Percentiles rank a stretch among this genome's conserved stretches.
Conservation (phyloP, 305 asterid genomes). For the Fraxinus paxiana region DNA sequence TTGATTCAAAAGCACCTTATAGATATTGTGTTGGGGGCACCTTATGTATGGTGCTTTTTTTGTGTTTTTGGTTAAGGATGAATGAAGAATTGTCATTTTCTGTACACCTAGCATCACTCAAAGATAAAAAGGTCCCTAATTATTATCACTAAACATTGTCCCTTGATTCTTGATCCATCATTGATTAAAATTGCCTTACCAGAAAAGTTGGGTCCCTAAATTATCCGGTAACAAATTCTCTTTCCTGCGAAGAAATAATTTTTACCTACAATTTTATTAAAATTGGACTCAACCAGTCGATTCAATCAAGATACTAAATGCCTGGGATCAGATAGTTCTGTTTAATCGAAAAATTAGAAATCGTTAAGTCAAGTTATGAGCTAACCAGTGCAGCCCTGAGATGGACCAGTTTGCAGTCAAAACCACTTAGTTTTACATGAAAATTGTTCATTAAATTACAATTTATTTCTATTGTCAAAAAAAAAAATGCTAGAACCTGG, state of each 20-base stretch:
- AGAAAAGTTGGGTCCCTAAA: not conserved
- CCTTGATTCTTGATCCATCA: not conserved
- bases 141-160: conserved; percentile 1
- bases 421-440: not conserved
- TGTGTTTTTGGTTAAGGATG: no score
- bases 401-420: not conserved
- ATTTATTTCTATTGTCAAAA: no score
- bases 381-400: not conserved
- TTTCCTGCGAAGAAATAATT: not conserved
- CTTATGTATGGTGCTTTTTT: no score
- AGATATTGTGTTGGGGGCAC: no score
- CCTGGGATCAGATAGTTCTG: no score
- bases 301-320: no score
- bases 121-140: not conserved
- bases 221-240: not conserved
- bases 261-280: not conserved
- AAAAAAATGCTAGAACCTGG: no score
- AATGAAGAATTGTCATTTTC: no score
- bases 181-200: not conserved
- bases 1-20: no score
- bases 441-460: no score
- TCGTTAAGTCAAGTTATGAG: not conserved
- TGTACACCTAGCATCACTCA: no score
- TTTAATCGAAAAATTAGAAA: not conserved
- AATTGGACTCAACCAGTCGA: not conserved